A percentile compares a stretch with the other conserved stretches of the same genome.
These are phyloP conservation scores for Fusarium buxicola DNA, from an alignment of 2,329 filamentous ascomycete species.

Conservation along the genomic window DNA sequence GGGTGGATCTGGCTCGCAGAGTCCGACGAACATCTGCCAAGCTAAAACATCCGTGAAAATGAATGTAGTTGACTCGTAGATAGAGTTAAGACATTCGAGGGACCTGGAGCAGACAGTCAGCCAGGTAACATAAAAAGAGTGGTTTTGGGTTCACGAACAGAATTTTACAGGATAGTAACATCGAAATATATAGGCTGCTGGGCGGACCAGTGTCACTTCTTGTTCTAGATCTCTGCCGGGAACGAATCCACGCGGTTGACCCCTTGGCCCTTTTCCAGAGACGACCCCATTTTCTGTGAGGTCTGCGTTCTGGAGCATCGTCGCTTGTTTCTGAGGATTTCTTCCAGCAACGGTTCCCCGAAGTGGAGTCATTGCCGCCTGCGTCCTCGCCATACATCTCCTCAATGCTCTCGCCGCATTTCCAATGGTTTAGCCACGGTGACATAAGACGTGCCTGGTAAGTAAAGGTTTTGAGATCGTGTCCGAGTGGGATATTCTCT, in stretches of 20 bases:
- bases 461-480: not conserved
- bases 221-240: not conserved
- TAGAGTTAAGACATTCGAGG: slow-evolving; percentile 6
- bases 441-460: slow-evolving; percentile 1
- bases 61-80: slow-evolving; percentile 2
- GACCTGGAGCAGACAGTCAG: not conserved
- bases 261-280: not conserved
- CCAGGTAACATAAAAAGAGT: too few species aligned
- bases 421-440: slow-evolving; percentile 12
- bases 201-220: not conserved
- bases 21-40: slow-evolving; percentile 1
- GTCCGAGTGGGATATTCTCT: not conserved
- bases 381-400: not conserved
- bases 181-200: not conserved
- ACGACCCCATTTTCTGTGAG: not conserved
- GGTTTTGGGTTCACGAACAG: not conserved
- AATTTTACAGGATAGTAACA: slow-evolving; percentile 2
- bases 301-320: not conserved
- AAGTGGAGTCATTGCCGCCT: not conserved
- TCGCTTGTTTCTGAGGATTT: not conserved
- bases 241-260: not conserved
- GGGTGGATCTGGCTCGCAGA: not conserved
- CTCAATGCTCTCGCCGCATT: not conserved
- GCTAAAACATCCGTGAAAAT: not conserved
- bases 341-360: slow-evolving; percentile 4